Evolutionary conservation across 768 basidiomycete species (phyloP).

Genomic region (Filobasidium floriforme): DNA sequence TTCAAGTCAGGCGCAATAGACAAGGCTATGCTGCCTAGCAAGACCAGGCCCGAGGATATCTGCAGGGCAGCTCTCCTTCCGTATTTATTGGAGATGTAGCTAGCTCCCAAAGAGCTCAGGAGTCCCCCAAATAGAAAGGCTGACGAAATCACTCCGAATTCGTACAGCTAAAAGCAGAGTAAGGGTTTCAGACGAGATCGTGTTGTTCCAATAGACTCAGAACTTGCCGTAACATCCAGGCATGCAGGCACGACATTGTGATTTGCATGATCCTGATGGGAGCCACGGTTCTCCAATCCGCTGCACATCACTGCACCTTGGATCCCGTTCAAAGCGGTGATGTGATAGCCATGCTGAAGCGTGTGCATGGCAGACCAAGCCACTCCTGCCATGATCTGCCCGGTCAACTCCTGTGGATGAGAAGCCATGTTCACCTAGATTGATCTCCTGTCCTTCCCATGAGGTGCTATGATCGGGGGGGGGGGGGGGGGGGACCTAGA

Average conservation of each 20-base stretch:
- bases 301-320: constrained; percentile 49
- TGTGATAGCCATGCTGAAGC: constrained; percentile 65
- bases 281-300: neutral
- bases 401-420: too few species aligned
- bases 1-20: constrained; percentile 29
- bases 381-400: constrained; percentile 16
- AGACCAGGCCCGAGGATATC: constrained; percentile 23
- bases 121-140: constrained; percentile 83
- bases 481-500: too few species aligned
- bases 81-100: constrained; percentile 18
- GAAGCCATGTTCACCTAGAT: too few species aligned
- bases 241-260: neutral
- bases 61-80: constrained; percentile 31
- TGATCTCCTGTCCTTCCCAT: too few species aligned
- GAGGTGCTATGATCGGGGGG: too few species aligned
- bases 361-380: constrained; percentile 37
- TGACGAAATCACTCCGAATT: constrained; percentile 75
- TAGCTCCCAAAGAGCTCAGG: constrained; percentile 49
- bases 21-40: constrained; percentile 20
- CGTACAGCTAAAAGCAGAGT: constrained; percentile 36
- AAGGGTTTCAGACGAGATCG: neutral
- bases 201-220: neutral
- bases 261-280: neutral
- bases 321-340: constrained; percentile 80
- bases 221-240: neutral